Evolutionary conservation across 495 filamentous ascomycete species (phyloP).

Genomic region (Penicillium paradoxum): DNA sequence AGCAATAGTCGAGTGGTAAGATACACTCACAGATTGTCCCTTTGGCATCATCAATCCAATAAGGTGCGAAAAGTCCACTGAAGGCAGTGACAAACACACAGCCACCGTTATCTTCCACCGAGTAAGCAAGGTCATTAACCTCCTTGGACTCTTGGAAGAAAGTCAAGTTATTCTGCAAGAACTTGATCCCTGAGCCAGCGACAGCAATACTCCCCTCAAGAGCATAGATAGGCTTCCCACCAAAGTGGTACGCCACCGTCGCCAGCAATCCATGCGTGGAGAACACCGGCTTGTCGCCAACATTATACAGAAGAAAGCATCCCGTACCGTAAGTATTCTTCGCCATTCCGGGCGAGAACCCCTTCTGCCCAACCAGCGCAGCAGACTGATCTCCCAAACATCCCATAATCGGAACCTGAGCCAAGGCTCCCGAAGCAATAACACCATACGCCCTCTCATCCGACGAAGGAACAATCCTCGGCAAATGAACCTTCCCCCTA

Average conservation of each 20-base stretch:
- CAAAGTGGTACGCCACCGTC: conserved; percentile 77
- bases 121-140: conserved; percentile 74
- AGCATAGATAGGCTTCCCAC: conserved; percentile 75
- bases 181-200: conserved; percentile 86
- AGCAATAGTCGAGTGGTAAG: neutral
- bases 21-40: conserved; percentile 71
- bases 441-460: conserved; percentile 67
- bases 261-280: conserved; percentile 86
- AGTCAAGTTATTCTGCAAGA: conserved; percentile 79
- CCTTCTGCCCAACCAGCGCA: conserved; percentile 87
- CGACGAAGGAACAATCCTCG: conserved; percentile 83
- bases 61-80: conserved; percentile 90
- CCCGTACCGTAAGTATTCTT: conserved; percentile 98
- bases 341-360: conserved; percentile 79
- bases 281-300: conserved; percentile 82
- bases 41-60: conserved; percentile 96
- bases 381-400: conserved; percentile 93
- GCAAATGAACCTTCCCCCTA: conserved; percentile 64
- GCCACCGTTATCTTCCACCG: conserved; percentile 81
- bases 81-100: conserved; percentile 96
- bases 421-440: conserved; percentile 58
- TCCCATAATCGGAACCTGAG: conserved; percentile 71
- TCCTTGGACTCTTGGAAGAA: conserved; percentile 71
- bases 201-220: conserved; percentile 92
- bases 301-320: conserved; percentile 92